Percentiles rank a stretch among this genome's conserved stretches.
Evolutionary conservation across 371 early-diverging fungal species (phyloP).

Genomic region (Conidiobolus incongruus): DNA sequence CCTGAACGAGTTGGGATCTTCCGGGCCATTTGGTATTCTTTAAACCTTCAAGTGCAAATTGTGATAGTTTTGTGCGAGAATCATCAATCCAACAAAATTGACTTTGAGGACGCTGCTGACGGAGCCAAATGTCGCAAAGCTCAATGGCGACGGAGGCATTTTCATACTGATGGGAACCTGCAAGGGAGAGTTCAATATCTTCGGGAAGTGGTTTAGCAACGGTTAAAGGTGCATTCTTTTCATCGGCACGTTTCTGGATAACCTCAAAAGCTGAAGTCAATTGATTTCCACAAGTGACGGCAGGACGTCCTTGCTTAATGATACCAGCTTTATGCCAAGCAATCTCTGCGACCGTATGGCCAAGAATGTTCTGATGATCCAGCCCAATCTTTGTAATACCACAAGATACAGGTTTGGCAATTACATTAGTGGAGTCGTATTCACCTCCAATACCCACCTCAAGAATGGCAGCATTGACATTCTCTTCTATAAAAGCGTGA

Average conservation of each 20-base stretch:
- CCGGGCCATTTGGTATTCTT: conserved; percentile 65
- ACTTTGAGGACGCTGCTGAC: conserved; percentile 3
- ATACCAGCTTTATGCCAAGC: conserved; percentile 92
- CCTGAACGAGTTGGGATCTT: conserved; percentile 39
- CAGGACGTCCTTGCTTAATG: conserved; percentile 52
- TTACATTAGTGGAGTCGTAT: conserved; percentile 65
- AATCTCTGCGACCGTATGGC: conserved; percentile 52
- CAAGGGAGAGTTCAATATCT: conserved; percentile 11
- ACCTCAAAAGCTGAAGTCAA: conserved; percentile 38
- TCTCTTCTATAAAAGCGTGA: conserved; percentile 64
- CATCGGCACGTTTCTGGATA: conserved; percentile 37
- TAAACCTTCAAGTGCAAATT: conserved; percentile 30
- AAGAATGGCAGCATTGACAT: conserved; percentile 53
- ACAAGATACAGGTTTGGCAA: conserved; percentile 42
- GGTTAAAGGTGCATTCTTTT: conserved; percentile 15
- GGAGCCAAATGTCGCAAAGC: conserved; percentile 35
- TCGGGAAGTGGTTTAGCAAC: neutral
- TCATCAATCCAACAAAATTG: neutral
- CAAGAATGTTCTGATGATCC: conserved; percentile 53
- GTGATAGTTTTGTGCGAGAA: conserved; percentile 13
- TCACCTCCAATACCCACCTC: conserved; percentile 75
- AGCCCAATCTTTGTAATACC: conserved; percentile 64
- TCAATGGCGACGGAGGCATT: conserved; percentile 66
- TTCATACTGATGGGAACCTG: conserved; percentile 60
- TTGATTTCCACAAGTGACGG: conserved; percentile 39